Evolutionary conservation across 257 asterid genomes (phyloP), one percentile per base, ranked within the genome.

Genomic region (Datura wrightii): DNA sequence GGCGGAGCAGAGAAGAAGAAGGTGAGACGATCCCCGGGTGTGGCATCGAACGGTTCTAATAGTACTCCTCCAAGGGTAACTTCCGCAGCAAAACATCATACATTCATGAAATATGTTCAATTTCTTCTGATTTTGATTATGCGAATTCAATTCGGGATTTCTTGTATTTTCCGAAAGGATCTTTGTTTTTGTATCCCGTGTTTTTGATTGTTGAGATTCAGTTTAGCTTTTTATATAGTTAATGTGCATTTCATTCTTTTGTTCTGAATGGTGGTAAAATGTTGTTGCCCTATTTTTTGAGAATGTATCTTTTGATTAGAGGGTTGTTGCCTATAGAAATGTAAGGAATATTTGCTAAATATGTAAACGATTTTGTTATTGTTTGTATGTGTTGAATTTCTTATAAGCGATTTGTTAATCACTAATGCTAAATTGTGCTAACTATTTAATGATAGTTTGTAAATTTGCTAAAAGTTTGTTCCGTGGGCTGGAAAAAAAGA

Each of bases 1-100:
- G 82, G 82, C 46, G 82, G 82, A 76, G 62, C 82, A 36, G 82
- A 76, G 82, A 76, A 76, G 82, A 76, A 76, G 62, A 76, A 76
- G 24, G 82, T 76, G 13, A 76, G 44, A 76, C 82, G 82, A 76
- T 76, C 82, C 10, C 9, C 82, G 2, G 80, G 58, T 46, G 80
- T 72, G 2, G 37, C 78, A 69, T 69, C 79, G 0, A 67, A 67
- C 14, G 78, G 78, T 1, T 70, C 79, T 3, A 72, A 46, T 72
- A 76, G 0, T 2, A 13, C 62, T 6, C 6, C 82, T 76, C 41
- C 59, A 13, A 24, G 44, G 82, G 62, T 76, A 76, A 50, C 1
- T 31, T 5, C 41, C 11, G 1, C 36, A 8, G 34, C 8, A 62
- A 69, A 67, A 69, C 1, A 69, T 39, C 53, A 41, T 9, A 16